Conservation (phyloP, 1,284 basidiomycete genomes). For the Xerocomus cyaneibrunnescens region DNA sequence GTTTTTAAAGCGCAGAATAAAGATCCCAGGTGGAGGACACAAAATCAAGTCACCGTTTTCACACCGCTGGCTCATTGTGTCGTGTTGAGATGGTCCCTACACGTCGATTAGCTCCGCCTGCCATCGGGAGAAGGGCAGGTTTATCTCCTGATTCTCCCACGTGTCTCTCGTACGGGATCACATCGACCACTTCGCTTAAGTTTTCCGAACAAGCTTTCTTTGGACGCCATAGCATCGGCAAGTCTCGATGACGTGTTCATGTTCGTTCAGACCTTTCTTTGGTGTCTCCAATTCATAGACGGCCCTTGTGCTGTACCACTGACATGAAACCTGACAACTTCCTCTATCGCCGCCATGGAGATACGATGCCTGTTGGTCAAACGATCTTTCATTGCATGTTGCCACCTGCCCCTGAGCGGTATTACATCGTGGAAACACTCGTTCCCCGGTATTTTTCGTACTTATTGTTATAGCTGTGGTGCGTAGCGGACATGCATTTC, state of each 20-base stretch:
- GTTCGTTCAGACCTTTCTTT: conserved; percentile 13
- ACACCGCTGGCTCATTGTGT: conserved; percentile 3
- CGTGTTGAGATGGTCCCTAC: conserved; percentile 13
- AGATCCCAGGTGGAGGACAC: conserved; percentile 17
- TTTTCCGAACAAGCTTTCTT: background rate
- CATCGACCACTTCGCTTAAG: conserved; percentile 7
- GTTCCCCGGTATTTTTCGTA: conserved; percentile 14
- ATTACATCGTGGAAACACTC: conserved; percentile 25
- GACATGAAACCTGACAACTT: conserved; percentile 14
- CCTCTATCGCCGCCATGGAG: conserved; percentile 33
- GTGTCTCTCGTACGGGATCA: conserved; percentile 7
- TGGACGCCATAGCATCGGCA: conserved; percentile 3
- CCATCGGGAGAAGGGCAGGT: conserved; percentile 3
- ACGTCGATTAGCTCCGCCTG: conserved; percentile 13
- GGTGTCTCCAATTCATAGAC: conserved; percentile 17
- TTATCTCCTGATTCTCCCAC: conserved; percentile 12
- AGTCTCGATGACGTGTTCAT: conserved; percentile 15
- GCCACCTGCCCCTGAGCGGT: conserved; percentile 31
- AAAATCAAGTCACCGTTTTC: conserved; percentile 12
- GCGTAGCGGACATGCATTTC: conserved; percentile 26
- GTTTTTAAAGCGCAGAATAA: conserved; percentile 20
- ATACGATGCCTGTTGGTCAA: conserved; percentile 10
- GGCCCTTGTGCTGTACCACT: conserved; percentile 20
- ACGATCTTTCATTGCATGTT: conserved; percentile 16
- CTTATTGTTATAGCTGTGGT: conserved; percentile 22